These are phyloP conservation scores for Saccharomycopsis fermentans DNA, from an alignment of 805 yeast genomes.

Conservation along the genomic window DNA sequence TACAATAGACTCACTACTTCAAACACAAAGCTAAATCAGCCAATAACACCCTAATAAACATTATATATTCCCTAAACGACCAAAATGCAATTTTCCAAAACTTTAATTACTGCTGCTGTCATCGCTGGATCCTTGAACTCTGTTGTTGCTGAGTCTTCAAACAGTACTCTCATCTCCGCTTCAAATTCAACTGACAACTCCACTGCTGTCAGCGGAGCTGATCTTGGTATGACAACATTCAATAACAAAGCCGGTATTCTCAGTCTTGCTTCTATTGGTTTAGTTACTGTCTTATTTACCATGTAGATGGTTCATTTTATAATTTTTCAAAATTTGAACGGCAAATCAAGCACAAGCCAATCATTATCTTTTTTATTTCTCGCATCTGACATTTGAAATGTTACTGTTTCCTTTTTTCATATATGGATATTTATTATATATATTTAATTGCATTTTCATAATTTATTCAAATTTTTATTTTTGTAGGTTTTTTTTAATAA, in stretches of 20 bases:
- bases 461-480: not conserved
- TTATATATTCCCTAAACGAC: not conserved
- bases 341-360: not conserved
- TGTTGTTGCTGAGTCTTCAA: not conserved
- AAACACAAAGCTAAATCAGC: no score
- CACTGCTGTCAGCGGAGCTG: not conserved
- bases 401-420: not conserved
- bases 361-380: not conserved
- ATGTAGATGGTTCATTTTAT: not conserved
- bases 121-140: not conserved
- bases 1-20: no score
- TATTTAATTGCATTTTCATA: not conserved
- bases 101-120: not conserved
- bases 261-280: not conserved
- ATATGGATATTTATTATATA: not conserved
- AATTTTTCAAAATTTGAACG: not conserved
- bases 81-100: not conserved
- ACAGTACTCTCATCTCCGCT: not conserved
- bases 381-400: not conserved
- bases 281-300: not conserved
- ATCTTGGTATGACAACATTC: not conserved
- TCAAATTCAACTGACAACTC: not conserved
- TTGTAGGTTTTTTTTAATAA: not conserved
- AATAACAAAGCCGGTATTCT: not conserved
- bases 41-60: not conserved